These are phyloP conservation scores for Penicillium sp. DNA, from an alignment of 2,329 filamentous ascomycete genomes.

Conservation along the genomic window DNA sequence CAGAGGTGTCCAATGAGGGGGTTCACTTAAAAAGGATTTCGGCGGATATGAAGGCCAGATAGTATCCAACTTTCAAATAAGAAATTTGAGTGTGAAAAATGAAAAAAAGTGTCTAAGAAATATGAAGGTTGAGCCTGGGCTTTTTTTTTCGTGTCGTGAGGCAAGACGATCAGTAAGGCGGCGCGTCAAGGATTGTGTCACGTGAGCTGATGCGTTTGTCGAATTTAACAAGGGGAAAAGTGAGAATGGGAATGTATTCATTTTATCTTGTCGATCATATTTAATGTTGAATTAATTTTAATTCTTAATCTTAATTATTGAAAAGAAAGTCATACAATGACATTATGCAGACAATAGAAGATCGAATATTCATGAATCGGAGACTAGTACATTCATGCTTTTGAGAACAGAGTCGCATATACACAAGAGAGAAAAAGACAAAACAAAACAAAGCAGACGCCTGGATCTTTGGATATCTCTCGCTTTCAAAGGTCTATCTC, in stretches of 20 bases:
- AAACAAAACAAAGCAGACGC: constrained; percentile 25
- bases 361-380: constrained; percentile 5
- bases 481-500: constrained; percentile 40
- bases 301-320: background rate
- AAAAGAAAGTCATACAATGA: background rate
- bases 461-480: constrained; percentile 42
- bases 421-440: constrained; percentile 9
- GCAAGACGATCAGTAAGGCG: constrained; percentile 28
- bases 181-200: constrained; percentile 34
- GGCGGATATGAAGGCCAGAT: constrained; percentile 2
- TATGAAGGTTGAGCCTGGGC: constrained; percentile 6
- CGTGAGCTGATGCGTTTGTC: constrained; percentile 25
- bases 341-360: constrained; percentile 7
- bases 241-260: background rate
- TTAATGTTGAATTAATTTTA: background rate
- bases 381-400: constrained; percentile 18
- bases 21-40: background rate
- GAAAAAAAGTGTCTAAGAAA: background rate
- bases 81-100: background rate
- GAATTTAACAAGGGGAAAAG: background rate
- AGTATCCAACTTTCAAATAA: background rate
- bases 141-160: constrained; percentile 27
- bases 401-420: constrained; percentile 16
- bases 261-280: background rate
- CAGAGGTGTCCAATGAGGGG: constrained; percentile 10